Evolutionary conservation across 2,329 filamentous ascomycete species (phyloP).

Genomic region (Fusarium tanahbumbuense): DNA sequence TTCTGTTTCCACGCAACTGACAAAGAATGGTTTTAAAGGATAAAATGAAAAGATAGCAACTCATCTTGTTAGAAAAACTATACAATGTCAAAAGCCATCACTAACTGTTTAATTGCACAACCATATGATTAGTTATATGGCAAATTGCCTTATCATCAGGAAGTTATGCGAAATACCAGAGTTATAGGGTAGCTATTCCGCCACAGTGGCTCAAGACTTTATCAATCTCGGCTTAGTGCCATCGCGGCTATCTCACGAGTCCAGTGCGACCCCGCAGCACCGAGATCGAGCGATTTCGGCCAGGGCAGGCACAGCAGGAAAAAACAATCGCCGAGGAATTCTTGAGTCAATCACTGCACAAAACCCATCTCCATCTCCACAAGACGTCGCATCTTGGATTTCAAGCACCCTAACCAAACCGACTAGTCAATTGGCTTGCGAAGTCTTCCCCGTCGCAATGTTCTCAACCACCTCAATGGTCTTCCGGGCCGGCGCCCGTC

Average conservation of each 20-base stretch:
- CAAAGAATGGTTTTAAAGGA: not conserved
- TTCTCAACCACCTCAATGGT: constrained; percentile 10
- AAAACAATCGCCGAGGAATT: constrained; percentile 9
- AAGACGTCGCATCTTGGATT: constrained; percentile 6
- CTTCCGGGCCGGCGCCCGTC: constrained; percentile 8
- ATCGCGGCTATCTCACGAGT: constrained; percentile 5
- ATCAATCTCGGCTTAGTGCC: not conserved
- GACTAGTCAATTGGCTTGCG: constrained; percentile 7
- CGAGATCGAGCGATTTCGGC: constrained; percentile 10
- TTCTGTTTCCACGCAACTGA: not conserved
- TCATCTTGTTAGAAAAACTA: too few relatives aligned
- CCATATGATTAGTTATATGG: too few relatives aligned
- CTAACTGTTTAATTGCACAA: too few relatives aligned
- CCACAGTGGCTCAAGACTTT: not conserved
- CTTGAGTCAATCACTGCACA: not conserved
- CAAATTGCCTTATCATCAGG: not conserved
- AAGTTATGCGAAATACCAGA: not conserved
- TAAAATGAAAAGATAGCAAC: too few relatives aligned
- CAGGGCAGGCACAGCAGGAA: constrained; percentile 11
- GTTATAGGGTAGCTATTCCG: not conserved
- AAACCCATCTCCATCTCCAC: constrained; percentile 4
- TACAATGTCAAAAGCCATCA: too few relatives aligned
- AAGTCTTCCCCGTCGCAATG: constrained; percentile 6
- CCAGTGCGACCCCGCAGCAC: constrained; percentile 1
- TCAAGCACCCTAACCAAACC: not conserved